phyloP scores from a whole-genome alignment of 768 basidiomycete species.

The Collybiopsis luxurians region DNA sequence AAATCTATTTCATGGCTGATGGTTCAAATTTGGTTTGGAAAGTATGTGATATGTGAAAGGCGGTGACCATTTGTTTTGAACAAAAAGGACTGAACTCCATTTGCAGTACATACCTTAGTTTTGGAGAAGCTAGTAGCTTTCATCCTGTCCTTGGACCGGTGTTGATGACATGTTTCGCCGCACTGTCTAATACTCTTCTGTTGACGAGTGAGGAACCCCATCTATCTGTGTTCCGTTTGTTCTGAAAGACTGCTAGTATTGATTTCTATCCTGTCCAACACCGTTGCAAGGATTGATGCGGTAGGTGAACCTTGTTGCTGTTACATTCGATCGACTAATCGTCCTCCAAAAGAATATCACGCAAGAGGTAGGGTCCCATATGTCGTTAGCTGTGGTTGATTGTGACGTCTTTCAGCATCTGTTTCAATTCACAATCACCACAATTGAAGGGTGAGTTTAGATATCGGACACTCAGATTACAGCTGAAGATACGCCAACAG shows the following conservation, averaged over 20 bases:
- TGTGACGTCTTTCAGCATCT: conserved; percentile 60
- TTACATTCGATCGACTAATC: background rate
- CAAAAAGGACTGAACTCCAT: background rate
- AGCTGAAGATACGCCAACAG: conserved; percentile 32
- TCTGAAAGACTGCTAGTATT: conserved; percentile 46
- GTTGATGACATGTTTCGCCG: conserved; percentile 78
- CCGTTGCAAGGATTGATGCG: conserved; percentile 78
- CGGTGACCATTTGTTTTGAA: conserved; percentile 47
- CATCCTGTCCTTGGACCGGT: conserved; percentile 74
- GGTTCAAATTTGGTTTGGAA: conserved; percentile 87
- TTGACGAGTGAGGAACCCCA: conserved; percentile 63
- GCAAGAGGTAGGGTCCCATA: conserved; percentile 58
- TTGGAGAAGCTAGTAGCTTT: conserved; percentile 54
- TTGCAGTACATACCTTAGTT: conserved; percentile 26
- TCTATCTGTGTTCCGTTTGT: background rate
- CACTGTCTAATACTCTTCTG: conserved; percentile 73
- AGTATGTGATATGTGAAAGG: conserved; percentile 25
- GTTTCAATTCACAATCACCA: conserved; percentile 83
- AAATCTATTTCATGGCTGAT: conserved; percentile 77
- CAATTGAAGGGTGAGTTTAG: conserved; percentile 76
- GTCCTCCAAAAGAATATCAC: conserved; percentile 36
- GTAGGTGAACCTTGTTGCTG: conserved; percentile 23
- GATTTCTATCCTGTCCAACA: conserved; percentile 90
- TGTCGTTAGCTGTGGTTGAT: conserved; percentile 60
- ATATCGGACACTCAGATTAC: background rate